phyloP scores from a whole-genome alignment of 106 monocot genomes.

The Dendrobium huoshanense region DNA sequence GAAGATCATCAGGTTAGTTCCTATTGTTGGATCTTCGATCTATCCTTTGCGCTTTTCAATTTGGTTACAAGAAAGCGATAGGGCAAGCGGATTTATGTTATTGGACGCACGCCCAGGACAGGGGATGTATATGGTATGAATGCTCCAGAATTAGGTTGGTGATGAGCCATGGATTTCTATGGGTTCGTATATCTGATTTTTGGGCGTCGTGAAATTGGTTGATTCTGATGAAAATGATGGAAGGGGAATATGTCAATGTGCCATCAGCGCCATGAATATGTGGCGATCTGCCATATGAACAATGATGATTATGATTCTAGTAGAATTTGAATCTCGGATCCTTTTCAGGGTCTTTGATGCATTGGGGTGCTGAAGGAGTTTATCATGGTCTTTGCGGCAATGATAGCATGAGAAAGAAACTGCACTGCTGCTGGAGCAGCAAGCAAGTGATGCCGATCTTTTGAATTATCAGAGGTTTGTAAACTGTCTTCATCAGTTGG shows the following conservation, averaged over 20 bases:
- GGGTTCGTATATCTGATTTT: neutral
- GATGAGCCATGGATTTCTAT: neutral
- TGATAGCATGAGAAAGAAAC: constrained; percentile 30
- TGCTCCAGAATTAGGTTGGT: neutral
- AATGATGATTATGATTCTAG: constrained; percentile 33
- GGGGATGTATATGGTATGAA: neutral
- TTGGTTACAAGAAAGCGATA: no score
- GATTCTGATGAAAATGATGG: neutral
- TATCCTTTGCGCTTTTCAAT: no score
- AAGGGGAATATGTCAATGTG: neutral
- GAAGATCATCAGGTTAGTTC: no score
- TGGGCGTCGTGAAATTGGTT: neutral
- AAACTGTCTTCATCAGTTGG: constrained; percentile 33
- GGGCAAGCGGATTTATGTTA: neutral
- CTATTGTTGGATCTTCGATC: no score
- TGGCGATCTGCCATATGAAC: constrained; percentile 17
- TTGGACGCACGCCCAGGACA: neutral
- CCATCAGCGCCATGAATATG: neutral
- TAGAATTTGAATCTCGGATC: no score
- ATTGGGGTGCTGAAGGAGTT: constrained; percentile 42
- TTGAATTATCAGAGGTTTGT: constrained; percentile 66
- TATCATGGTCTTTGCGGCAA: constrained; percentile 40
- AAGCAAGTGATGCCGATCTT: constrained; percentile 42
- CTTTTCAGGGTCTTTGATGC: no score
- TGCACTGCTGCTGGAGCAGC: constrained; percentile 36